Percentiles rank a stretch among this genome's conserved stretches.
These are phyloP conservation scores for Leishmania lainsoni DNA, from an alignment of 208 protist species.

Conservation along the genomic window DNA sequence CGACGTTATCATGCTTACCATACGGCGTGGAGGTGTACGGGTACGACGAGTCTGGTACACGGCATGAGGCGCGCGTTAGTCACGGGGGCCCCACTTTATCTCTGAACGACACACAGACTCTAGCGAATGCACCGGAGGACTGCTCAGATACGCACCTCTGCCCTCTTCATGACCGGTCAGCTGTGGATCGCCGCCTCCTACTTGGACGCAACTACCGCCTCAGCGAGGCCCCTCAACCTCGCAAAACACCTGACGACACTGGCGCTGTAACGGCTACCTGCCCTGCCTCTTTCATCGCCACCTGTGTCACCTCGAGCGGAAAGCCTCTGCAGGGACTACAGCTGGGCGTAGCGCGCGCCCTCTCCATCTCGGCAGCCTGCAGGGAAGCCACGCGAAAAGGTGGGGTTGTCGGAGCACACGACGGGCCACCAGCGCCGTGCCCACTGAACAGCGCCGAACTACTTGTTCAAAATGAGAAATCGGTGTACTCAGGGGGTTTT, in stretches of 20 bases:
- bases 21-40: constrained; percentile 7
- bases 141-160: not conserved
- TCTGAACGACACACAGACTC: not conserved
- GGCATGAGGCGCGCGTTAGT: not conserved
- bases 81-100: not conserved
- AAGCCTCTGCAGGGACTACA: not conserved
- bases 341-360: not conserved
- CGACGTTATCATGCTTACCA: not conserved
- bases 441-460: not conserved
- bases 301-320: not conserved
- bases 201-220: not conserved
- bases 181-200: not conserved
- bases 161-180: not conserved
- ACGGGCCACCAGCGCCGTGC: not conserved
- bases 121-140: not conserved
- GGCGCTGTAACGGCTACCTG: not conserved
- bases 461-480: not conserved
- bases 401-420: not conserved
- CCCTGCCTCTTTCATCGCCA: not conserved
- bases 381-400: not conserved
- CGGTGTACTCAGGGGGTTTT: not conserved
- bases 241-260: not conserved
- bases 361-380: constrained; percentile 1
- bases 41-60: constrained; percentile 21
- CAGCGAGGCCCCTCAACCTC: not conserved